Conservation (phyloP, 2,329 filamentous ascomycete species). For the Colletotrichum orbiculare region DNA sequence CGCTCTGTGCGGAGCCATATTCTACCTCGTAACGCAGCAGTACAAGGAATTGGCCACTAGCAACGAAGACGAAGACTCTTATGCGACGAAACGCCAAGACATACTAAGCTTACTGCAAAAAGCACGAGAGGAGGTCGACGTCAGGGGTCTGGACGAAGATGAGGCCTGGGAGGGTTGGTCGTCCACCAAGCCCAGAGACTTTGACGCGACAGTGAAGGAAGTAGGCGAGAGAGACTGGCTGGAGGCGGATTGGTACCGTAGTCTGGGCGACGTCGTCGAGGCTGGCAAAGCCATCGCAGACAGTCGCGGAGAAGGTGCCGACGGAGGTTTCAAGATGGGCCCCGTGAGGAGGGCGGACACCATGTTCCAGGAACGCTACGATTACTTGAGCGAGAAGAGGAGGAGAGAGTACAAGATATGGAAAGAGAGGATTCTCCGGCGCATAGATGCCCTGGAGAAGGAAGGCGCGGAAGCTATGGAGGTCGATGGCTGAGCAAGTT, state of each 20-base stretch:
- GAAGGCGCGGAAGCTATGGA: constrained; percentile 47
- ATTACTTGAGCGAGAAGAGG: constrained; percentile 75
- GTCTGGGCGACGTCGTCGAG: constrained; percentile 65
- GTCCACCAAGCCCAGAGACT: constrained; percentile 60
- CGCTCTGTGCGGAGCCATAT: constrained; percentile 69
- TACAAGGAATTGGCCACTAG: constrained; percentile 54
- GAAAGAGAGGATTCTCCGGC: constrained; percentile 69
- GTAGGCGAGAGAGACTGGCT: constrained; percentile 69
- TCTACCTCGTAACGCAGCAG: constrained; percentile 68
- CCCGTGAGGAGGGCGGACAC: constrained; percentile 66
- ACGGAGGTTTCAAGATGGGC: constrained; percentile 44
- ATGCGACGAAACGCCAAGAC: constrained; percentile 54
- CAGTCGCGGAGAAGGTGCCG: constrained; percentile 38
- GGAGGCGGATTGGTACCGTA: constrained; percentile 71
- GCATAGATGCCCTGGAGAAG: constrained; percentile 62
- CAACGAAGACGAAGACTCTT: constrained; percentile 55
- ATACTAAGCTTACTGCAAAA: constrained; percentile 52
- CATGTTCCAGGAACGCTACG: constrained; percentile 81
- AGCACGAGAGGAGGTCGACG: constrained; percentile 46
- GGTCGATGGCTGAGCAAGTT: constrained; percentile 41
- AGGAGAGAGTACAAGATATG: constrained; percentile 71
- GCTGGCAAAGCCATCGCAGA: constrained; percentile 38
- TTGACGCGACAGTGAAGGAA: constrained; percentile 70
- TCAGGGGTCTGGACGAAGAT: constrained; percentile 55
- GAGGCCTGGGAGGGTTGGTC: constrained; percentile 66